phyloP scores from a whole-genome alignment of 495 filamentous ascomycete genomes.

The Xylaria cubensis region DNA sequence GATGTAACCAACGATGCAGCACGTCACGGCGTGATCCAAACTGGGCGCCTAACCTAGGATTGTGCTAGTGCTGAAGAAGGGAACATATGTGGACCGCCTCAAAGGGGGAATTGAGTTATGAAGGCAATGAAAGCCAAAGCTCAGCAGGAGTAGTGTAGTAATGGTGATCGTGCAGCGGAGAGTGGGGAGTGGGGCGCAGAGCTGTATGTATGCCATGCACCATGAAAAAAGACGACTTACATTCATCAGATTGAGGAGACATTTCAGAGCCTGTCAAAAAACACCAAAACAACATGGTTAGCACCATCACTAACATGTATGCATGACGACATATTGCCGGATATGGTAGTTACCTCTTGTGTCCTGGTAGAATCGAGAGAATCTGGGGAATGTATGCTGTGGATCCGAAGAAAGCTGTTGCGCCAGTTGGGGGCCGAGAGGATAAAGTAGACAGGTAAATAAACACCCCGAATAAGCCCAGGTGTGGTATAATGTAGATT shows the following conservation, averaged over 20 bases:
- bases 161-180: neutral
- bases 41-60: neutral
- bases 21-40: neutral
- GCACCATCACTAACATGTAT: neutral
- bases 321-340: slow-evolving; percentile 19
- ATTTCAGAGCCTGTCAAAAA: slow-evolving; percentile 2
- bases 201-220: neutral
- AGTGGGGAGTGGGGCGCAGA: neutral
- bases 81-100: neutral
- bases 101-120: neutral
- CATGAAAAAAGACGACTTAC: slow-evolving; percentile 12
- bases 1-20: neutral
- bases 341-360: slow-evolving; percentile 25
- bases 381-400: neutral
- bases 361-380: slow-evolving; percentile 17
- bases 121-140: neutral
- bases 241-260: slow-evolving; percentile 17
- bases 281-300: slow-evolving; percentile 7
- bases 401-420: neutral
- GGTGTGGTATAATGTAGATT: neutral
- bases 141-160: too few relatives aligned
- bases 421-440: slow-evolving; percentile 21
- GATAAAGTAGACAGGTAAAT: neutral
- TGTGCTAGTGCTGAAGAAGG: neutral
- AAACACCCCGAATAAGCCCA: neutral